Conservation (phyloP, 306 rosid species). For the Rosa persica region DNA sequence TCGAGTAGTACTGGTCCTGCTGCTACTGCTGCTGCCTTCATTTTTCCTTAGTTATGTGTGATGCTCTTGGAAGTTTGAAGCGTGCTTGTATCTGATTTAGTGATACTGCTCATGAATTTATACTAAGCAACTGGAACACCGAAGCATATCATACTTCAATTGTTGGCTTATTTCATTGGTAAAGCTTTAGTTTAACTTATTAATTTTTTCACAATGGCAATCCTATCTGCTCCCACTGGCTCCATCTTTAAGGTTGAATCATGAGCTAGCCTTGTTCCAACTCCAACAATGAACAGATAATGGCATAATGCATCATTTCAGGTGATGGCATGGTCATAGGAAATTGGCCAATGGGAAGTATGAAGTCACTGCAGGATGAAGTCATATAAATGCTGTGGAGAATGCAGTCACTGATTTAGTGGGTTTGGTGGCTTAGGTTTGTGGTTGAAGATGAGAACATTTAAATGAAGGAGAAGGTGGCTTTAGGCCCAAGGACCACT, state of each 20-base stretch:
- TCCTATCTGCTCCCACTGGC: slow-evolving; percentile 20
- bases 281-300: slow-evolving; percentile 14
- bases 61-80: background rate
- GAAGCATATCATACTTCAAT: background rate
- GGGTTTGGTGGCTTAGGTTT: slow-evolving; percentile 18
- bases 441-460: background rate
- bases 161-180: background rate
- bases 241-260: background rate
- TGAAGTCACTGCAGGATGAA: slow-evolving; percentile 12
- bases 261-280: slow-evolving; percentile 20
- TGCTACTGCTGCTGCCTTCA: slow-evolving; percentile 14
- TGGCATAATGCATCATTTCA: background rate
- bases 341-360: background rate
- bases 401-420: slow-evolving; percentile 13
- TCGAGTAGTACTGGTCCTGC: background rate
- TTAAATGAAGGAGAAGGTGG: background rate
- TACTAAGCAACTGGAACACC: background rate
- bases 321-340: background rate
- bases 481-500: background rate
- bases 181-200: background rate
- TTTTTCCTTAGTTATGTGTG: background rate
- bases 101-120: background rate
- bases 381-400: background rate
- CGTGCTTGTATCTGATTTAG: background rate
- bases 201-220: background rate